Evolutionary conservation across 257 asterid species (phyloP), one percentile per base, ranked within the genome.

Genomic region (Nicotiana tabacum): DNA sequence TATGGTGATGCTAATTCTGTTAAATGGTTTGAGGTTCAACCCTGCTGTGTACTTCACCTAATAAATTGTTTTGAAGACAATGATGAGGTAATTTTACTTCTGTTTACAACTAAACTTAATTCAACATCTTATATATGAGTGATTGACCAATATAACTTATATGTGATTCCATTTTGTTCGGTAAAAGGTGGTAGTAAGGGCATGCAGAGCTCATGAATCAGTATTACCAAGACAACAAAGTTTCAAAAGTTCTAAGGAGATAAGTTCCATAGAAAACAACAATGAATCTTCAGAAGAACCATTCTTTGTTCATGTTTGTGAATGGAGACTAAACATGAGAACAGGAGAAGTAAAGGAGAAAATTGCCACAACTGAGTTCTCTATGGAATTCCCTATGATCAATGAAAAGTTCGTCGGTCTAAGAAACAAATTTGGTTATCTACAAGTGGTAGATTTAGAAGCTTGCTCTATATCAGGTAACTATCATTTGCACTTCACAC

Each of bases 351-450:
- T 87, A 81, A 84, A 86, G 77, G 92, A 89, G 83, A 89, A 80
- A 78, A 84, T 86, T 80, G 91, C 90, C 57, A 91, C 90, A 77
- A 85, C 83, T 0, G 82, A 88, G 1, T 85, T 62, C 80, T 89
- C 95, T 3, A 83, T 93, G 94, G 97, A 93, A 10, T 91, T 93
- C 39, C 97, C 98, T 5, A 27, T 89, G 56, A 91, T 91, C 2
- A 92, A 93, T 77, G 92, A 91, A 33, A 83, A 82, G 30, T 87
- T 87, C 27, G 82, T 10, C 29, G 90, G 93, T 33, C 32, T 66
- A 4, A 80, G 78, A 72, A 91, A 89, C 70, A 84, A 87, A 70
- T 92, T 77, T 65, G 92, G 92, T 5, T 93, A 92, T 85, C 78
- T 94, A 61, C 93, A 90, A 69, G 85, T 89, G 56, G 82, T 83